Percentiles rank a stretch among this genome's conserved stretches.
These are phyloP conservation scores for Oryza australiensis DNA, from an alignment of 176 grass and related monocot species.

Conservation along the genomic window DNA sequence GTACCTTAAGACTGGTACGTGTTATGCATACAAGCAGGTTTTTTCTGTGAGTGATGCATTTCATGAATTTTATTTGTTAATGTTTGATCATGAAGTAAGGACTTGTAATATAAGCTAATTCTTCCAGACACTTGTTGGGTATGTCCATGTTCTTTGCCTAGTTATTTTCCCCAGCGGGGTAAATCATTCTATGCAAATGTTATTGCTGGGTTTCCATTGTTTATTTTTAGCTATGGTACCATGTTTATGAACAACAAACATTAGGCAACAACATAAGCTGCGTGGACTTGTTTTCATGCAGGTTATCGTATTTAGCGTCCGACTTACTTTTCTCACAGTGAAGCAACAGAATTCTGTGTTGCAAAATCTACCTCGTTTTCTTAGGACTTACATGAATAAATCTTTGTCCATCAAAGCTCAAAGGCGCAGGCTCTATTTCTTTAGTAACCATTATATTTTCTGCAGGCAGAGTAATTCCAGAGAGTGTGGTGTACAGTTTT, in stretches of 20 bases:
- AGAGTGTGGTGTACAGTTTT: slow-evolving; percentile 92
- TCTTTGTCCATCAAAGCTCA: not conserved
- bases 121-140: not conserved
- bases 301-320: not conserved
- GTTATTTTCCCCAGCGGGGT: not conserved
- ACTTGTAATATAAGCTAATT: not conserved
- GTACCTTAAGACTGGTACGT: slow-evolving; percentile 77
- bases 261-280: not conserved
- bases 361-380: not conserved
- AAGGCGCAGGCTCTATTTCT: not conserved
- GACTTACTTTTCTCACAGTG: not conserved
- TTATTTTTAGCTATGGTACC: not conserved
- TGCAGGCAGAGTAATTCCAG: slow-evolving; percentile 88
- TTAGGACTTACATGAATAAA: not conserved
- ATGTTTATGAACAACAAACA: not conserved
- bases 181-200: not conserved
- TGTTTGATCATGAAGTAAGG: not conserved
- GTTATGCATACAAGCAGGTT: not conserved
- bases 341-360: not conserved
- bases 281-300: not conserved
- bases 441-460: slow-evolving; percentile 21
- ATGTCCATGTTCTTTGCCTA: not conserved
- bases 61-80: not conserved
- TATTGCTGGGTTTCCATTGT: not conserved
- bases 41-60: not conserved